Evolutionary conservation across 2,329 filamentous ascomycete genomes (phyloP), one percentile per base, ranked within the genome.

Genomic region (Talaromyces rugulosus): DNA sequence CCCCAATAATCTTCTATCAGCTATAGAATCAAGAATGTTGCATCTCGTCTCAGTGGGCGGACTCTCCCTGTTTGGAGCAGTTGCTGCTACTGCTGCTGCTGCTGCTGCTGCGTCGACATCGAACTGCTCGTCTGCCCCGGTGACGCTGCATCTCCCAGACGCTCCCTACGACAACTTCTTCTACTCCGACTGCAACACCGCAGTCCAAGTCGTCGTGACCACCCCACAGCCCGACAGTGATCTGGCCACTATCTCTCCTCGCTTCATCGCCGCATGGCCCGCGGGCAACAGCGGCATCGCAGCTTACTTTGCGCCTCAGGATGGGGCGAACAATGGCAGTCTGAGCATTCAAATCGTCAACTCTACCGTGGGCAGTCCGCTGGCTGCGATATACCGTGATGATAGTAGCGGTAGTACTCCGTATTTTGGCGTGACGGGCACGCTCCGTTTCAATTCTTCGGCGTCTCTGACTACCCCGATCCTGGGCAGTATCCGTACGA

Each of bases 121-220:
- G 11, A 60, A 62, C 60, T 60, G 65, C 66, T 44, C 65, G 70
- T n/a, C 68, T 68, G 36, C 70, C 67, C 64, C 77, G 5, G 74
- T 73, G 1, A 77, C 74, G 27, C 71, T 82, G 8, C 75, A 80
- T 62, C 74, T 87, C 2, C 82, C 77, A 34, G 84, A 87, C 64
- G 79, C 81, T 1, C 86, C 86, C 0, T 87, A 88, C 63, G 78
- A 85, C 44, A 88, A 89, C 67, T 87, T 85, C 72, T 87, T 89
- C 73, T 85, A 87, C 66, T 87, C 85, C 0, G 86, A 89, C 68
- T 88, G 85, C 70, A 79, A 86, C 64, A 79, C 81, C 1, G 81
- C 83, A 36, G 80, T 80, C 5, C 86, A 89, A 65, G 83, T 86
- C 0, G 81, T 89, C 0, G 75, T 89, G 0, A 88, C 85, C 0